Percentiles rank a stretch among this genome's conserved stretches.
These are phyloP conservation scores for Ustilago bromivora DNA, from an alignment of 1,284 basidiomycete species.

Conservation along the genomic window DNA sequence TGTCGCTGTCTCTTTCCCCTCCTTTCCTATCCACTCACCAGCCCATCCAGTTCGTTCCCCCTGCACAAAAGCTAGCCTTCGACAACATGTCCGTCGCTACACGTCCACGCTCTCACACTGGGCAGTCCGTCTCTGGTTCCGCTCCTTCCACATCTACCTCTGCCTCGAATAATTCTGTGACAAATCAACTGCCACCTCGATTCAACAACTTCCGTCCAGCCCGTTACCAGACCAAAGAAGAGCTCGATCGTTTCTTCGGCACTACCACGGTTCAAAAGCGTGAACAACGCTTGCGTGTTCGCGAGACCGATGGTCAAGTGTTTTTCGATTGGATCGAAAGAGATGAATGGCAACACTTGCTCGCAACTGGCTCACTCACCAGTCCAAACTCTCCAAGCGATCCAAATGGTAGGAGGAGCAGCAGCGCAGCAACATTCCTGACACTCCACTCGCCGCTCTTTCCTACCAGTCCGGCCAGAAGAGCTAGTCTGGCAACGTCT, in stretches of 20 bases:
- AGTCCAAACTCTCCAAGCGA: conserved; percentile 6
- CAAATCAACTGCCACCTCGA: background rate
- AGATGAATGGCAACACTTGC: conserved; percentile 37
- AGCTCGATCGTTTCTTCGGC: conserved; percentile 56
- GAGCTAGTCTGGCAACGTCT: background rate
- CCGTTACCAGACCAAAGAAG: conserved; percentile 49
- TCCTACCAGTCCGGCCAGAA: conserved; percentile 17
- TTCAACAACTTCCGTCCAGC: conserved; percentile 47
- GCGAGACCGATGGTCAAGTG: conserved; percentile 43
- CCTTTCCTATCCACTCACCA: background rate
- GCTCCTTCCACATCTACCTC: background rate
- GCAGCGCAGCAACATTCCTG: conserved; percentile 21
- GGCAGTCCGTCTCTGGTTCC: conserved; percentile 5
- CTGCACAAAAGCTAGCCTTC: background rate
- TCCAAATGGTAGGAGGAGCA: conserved; percentile 6
- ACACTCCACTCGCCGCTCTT: conserved; percentile 21
- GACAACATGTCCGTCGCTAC: conserved; percentile 21
- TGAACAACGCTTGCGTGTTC: conserved; percentile 39
- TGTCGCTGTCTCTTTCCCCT: background rate
- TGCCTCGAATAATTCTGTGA: background rate
- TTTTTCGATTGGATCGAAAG: conserved; percentile 50
- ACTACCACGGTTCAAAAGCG: conserved; percentile 39
- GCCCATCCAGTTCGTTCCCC: background rate
- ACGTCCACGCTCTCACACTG: conserved; percentile 14
- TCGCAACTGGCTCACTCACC: conserved; percentile 15